Percentiles rank a stretch among this genome's conserved stretches.
These are phyloP conservation scores for Epichloe typhina DNA, from an alignment of 2,329 filamentous ascomycete genomes.

Conservation along the genomic window DNA sequence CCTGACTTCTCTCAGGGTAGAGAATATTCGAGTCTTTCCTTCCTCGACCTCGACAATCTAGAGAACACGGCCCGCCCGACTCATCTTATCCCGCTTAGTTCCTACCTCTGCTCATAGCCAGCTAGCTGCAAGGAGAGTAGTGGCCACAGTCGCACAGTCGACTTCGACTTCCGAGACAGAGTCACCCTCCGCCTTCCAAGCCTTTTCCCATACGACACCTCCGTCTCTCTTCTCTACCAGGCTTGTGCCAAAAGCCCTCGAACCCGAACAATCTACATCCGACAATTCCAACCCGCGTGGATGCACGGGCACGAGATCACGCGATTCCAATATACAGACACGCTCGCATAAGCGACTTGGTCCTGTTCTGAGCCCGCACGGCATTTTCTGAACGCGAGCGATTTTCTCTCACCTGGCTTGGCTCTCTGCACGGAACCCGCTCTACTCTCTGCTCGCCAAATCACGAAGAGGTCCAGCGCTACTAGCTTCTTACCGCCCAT, in stretches of 20 bases:
- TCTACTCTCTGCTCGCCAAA: background rate
- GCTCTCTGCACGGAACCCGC: background rate
- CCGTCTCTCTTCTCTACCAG: background rate
- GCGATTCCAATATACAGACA: background rate
- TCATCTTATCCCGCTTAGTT: background rate
- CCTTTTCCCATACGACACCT: background rate
- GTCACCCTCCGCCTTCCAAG: background rate
- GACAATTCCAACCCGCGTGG: background rate
- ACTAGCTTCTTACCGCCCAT: background rate
- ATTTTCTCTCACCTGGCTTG: background rate
- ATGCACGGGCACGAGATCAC: constrained; percentile 2
- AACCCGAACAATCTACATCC: background rate
- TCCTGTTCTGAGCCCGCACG: background rate
- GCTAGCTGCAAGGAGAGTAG: background rate
- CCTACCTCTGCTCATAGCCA: background rate
- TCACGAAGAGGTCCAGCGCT: background rate
- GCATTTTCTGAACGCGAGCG: background rate
- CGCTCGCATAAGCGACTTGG: background rate
- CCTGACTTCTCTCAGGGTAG: background rate
- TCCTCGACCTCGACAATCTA: background rate
- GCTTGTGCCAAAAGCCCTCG: background rate
- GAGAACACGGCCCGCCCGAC: background rate
- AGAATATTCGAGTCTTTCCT: constrained; percentile 1
- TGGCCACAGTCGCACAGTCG: background rate
- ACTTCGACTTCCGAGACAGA: constrained; percentile 3